These are phyloP conservation scores for Glycine latifolia DNA, from an alignment of 306 rosid genomes.

Conservation along the genomic window DNA sequence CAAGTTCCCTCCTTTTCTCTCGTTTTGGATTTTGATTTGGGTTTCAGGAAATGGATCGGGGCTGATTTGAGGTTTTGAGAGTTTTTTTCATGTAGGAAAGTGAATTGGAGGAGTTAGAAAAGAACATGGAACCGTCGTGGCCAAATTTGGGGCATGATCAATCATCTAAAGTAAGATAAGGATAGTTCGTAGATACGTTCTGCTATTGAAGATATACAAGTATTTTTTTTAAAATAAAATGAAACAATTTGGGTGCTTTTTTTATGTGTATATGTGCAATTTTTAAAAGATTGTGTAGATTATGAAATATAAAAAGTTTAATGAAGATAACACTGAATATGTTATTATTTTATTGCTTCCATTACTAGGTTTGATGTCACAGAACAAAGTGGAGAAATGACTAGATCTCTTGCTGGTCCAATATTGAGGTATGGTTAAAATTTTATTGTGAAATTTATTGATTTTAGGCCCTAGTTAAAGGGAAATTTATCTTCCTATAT, in stretches of 20 bases:
- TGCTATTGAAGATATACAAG: conserved; percentile 97
- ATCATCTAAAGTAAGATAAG: conserved; percentile 93
- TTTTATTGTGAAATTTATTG: neutral
- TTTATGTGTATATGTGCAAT: neutral
- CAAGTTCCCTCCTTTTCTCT: conserved; percentile 8
- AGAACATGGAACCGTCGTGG: conserved; percentile 85
- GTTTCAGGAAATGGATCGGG: conserved; percentile 14
- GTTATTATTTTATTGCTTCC: conserved; percentile 22
- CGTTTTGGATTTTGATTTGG: neutral
- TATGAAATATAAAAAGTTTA: too few relatives aligned
- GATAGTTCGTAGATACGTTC: conserved; percentile 86
- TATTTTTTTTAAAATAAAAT: conserved; percentile 21
- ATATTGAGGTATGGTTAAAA: conserved; percentile 57
- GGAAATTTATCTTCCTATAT: neutral
- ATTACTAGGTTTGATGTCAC: conserved; percentile 77
- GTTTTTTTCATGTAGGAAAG: conserved; percentile 56
- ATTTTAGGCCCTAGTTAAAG: neutral
- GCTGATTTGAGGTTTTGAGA: conserved; percentile 11
- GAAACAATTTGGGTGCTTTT: neutral
- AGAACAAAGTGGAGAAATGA: conserved; percentile 91
- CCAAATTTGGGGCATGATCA: conserved; percentile 86
- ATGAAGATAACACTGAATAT: neutral
- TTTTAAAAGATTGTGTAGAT: neutral
- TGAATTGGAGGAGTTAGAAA: conserved; percentile 84
- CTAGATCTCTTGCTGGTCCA: conserved; percentile 79